Conservation (phyloP, 306 rosid species). For the Ammopiptanthus mongolicus region DNA sequence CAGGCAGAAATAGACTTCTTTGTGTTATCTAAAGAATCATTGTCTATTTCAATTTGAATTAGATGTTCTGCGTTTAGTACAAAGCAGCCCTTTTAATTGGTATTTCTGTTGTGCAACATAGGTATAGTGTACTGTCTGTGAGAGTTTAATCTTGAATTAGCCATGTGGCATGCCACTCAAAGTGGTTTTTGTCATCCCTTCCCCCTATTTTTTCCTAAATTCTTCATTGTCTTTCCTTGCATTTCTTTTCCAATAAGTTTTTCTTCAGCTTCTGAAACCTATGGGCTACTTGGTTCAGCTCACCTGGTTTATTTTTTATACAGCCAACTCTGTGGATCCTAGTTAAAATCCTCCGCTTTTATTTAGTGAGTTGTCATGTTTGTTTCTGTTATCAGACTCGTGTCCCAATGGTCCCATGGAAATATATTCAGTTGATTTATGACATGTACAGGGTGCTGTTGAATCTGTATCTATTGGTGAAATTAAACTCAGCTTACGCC, state of each 20-base stretch:
- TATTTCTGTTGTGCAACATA: neutral
- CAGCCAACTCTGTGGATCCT: neutral
- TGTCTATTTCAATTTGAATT: no score
- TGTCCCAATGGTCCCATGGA: conserved; percentile 10
- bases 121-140: neutral
- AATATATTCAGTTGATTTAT: conserved; percentile 23
- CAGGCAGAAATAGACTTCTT: no score
- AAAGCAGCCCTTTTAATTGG: neutral
- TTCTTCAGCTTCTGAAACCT: neutral
- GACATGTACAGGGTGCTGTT: conserved; percentile 65
- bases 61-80: neutral
- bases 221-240: neutral
- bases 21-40: no score
- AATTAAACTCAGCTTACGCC: conserved; percentile 69
- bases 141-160: neutral
- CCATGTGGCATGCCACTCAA: neutral
- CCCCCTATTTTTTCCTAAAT: neutral
- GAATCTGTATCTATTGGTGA: conserved; percentile 83
- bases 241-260: neutral
- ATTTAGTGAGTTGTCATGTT: neutral
- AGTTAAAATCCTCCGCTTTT: neutral
- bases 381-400: conserved; percentile 5
- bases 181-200: neutral
- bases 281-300: neutral
- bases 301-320: neutral